Base-by-base conservation (phyloP, 1,139 yeast species). In the Entelexis sorbosivorans region DNA sequence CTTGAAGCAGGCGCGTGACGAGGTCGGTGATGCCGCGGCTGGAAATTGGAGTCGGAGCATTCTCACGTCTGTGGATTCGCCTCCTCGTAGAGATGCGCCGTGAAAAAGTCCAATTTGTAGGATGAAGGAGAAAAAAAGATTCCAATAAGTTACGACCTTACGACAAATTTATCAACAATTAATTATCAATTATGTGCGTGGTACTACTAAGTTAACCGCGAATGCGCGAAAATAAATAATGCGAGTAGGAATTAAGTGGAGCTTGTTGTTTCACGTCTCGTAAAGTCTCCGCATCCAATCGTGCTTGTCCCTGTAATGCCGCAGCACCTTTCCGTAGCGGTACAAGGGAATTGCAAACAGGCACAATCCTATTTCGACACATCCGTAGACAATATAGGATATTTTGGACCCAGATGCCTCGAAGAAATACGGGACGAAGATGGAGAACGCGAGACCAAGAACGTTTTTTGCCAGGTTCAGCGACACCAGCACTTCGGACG, bases 1-100 rank as follows among this genome's bases (percentile, higher is more conserved):
- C 69, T 75, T 89, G 63, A 88, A 88, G 66, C 96, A 89, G 66
- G 89, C 96, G 59, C 78, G 97, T 65, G 96, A 89, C 68, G 97
- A 89, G 66, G 89, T 95, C 10, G 95, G 95, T 39, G 91, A 82
- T 61, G 79, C 88, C 8, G 95, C 95, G 26, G 95, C 94, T 36
- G 91, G 95, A 53, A 75, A 72, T 49, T 86, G 95, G 96, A 95
- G 94, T 66, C 78, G 78, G 62, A 73, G 91, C 56, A 71, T 86
- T 40, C 74, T 86, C 55, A 76, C 82, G 5, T 17, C 48, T 11
- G 50, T 49, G 11, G 42, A 34, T 33, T 39, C 45, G n/a, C 28
- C 44, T n/a, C 48, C 39, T 28, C 19, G 20, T 3, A 16, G 10
- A 11, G 36, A 16, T 13, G 17, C 16, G 8, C 13, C 24, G 4